Conservation (phyloP, 768 basidiomycete species). For the Xerocomellus dryophilus region DNA sequence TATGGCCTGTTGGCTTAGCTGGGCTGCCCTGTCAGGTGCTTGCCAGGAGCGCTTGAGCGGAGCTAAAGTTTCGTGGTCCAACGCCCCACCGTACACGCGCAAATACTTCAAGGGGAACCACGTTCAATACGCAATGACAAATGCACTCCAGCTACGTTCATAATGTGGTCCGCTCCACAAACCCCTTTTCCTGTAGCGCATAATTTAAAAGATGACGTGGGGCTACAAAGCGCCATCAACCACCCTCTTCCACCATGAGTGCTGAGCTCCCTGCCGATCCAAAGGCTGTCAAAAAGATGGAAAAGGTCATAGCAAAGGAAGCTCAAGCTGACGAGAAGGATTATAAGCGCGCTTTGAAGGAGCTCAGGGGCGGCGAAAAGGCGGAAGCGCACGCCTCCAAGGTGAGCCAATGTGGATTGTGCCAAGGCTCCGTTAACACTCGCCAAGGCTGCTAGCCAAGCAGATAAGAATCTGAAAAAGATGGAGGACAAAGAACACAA, state of each 20-base stretch:
- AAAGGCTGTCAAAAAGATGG: conserved; percentile 37
- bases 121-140: conserved; percentile 1
- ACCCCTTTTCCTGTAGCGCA: conserved; percentile 6
- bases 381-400: conserved; percentile 49
- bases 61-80: conserved; percentile 10
- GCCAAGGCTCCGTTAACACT: not conserved
- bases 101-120: not conserved
- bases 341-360: conserved; percentile 53
- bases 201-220: not conserved
- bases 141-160: not conserved
- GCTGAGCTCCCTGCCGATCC: conserved; percentile 17
- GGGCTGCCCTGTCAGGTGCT: conserved; percentile 12
- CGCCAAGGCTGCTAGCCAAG: conserved; percentile 43
- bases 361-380: conserved; percentile 54
- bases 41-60: conserved; percentile 10
- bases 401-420: conserved; percentile 28
- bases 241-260: conserved; percentile 20
- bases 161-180: not conserved
- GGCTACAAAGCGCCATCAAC: not conserved
- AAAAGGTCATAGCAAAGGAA: conserved; percentile 47
- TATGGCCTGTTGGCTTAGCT: conserved; percentile 21
- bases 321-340: conserved; percentile 49
- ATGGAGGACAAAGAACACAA: conserved; percentile 50
- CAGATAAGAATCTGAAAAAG: conserved; percentile 46
- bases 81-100: not conserved